Base-by-base conservation (phyloP, 805 yeast species). In the Candida maesae region DNA sequence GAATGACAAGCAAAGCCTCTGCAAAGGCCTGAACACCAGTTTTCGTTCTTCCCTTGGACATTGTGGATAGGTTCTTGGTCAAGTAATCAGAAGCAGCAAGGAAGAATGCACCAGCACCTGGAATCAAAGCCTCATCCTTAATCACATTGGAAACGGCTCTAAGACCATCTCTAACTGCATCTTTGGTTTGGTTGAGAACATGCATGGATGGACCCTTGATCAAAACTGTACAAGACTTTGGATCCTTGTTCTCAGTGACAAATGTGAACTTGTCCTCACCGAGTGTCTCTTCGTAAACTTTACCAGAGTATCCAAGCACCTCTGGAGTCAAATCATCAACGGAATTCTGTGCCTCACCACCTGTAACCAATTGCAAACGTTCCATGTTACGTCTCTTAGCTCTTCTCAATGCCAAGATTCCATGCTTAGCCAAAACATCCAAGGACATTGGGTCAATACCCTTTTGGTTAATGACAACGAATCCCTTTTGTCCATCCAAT, bases 311-410 rank as follows among this genome's bases (percentile, higher is more conserved):
- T 18, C 99, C 99, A 46, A 93, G 73, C 6, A 87, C 72, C 2
- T 72, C 75, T 4, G 95, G 88, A 6, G 82, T 58, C 56, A 93
- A 73, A 61, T 91, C 98, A 58, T 93, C 99, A 34, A 90, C 97
- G 12, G 96, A 84, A 66, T 93, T 93, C 68, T 91, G 97, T 8
- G 98, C 98, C 61, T 84, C 93, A 55, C 99, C 99, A 23, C 97
- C 99, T 49, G 95, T 86, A 39, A 89, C 88, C 46, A 93, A 74
- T 67, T 93, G 99, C 60, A 93, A 74, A 63, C 99, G 81, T 70
- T 93, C 99, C 99, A 93, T 91, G 66, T 93, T 93, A 70, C 99
- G 84, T 72, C 99, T 81, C 73, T 93, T 93, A 33, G 99, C 99
- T 61, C 99, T 81, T 72, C 99, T 82, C 56, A 93, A 74, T 1